Conservation (phyloP, 2,329 filamentous ascomycete genomes). For the Curvularia sp. region DNA sequence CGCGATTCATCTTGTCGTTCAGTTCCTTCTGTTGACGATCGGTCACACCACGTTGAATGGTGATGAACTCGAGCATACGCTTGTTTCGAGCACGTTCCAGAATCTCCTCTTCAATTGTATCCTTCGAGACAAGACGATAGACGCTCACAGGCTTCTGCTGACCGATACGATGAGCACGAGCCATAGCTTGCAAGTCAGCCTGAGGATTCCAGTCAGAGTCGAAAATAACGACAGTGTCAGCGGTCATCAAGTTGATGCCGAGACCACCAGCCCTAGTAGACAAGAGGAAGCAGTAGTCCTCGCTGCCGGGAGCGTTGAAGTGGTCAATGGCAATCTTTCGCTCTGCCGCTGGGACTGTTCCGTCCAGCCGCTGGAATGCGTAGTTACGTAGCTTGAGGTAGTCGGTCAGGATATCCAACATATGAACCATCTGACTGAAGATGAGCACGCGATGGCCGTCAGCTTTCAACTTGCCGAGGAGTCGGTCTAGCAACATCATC, state of each 20-base stretch:
- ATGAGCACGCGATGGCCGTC: conserved; percentile 96
- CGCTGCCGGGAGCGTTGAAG: conserved; percentile 95
- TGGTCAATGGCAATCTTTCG: conserved; percentile 96
- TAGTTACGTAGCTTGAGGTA: conserved; percentile 94
- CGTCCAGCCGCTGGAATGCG: conserved; percentile 92
- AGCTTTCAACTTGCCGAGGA: conserved; percentile 90
- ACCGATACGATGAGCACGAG: conserved; percentile 94
- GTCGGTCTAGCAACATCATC: conserved; percentile 97
- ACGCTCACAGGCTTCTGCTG: conserved; percentile 96
- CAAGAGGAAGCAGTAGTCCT: conserved; percentile 94
- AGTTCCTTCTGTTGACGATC: conserved; percentile 90
- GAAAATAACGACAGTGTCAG: conserved; percentile 96
- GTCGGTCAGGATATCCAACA: conserved; percentile 94
- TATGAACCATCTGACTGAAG: conserved; percentile 99
- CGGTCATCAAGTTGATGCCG: conserved; percentile 99
- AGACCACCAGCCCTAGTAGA: conserved; percentile 95
- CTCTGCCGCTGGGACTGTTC: conserved; percentile 87
- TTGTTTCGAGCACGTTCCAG: conserved; percentile 96
- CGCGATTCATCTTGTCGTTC: conserved; percentile 69
- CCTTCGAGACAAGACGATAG: conserved; percentile 94
- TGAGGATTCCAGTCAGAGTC: conserved; percentile 99
- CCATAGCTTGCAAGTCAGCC: conserved; percentile 97
- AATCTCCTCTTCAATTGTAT: conserved; percentile 97
- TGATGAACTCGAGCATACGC: conserved; percentile 94
- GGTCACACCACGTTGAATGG: conserved; percentile 94